Evolutionary conservation across 805 yeast genomes (phyloP).

Genomic region (Suhomyces sp.): DNA sequence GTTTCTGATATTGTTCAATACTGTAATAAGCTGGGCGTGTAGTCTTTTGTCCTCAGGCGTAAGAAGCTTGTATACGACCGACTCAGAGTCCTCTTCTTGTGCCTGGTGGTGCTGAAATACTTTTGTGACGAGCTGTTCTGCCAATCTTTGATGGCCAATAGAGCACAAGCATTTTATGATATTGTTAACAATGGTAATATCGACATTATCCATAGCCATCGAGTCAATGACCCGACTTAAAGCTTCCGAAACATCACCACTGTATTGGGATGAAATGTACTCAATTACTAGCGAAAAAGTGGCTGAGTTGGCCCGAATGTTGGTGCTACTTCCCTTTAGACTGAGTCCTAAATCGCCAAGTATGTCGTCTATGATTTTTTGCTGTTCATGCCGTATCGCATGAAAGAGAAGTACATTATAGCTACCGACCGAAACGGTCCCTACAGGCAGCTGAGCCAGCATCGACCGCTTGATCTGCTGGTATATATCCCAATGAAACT

Average conservation of each 20-base stretch:
- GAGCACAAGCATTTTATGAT: constrained; percentile 15
- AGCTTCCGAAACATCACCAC: background rate
- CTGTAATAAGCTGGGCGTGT: constrained; percentile 14
- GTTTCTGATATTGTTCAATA: constrained; percentile 14
- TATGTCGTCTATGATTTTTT: constrained; percentile 21
- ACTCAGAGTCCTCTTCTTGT: constrained; percentile 8
- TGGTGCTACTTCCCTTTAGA: background rate
- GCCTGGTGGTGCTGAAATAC: background rate
- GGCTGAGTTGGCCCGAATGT: constrained; percentile 13
- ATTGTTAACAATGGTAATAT: constrained; percentile 18
- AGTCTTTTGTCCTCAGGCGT: constrained; percentile 18
- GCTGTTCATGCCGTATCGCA: constrained; percentile 28
- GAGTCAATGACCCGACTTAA: background rate
- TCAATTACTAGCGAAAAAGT: constrained; percentile 18
- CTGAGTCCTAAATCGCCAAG: constrained; percentile 2
- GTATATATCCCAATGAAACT: constrained; percentile 22
- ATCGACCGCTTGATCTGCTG: constrained; percentile 13
- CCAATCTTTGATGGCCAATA: constrained; percentile 8
- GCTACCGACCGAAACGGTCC: constrained; percentile 14
- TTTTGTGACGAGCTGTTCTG: constrained; percentile 10
- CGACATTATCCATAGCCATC: constrained; percentile 7
- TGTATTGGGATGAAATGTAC: constrained; percentile 7
- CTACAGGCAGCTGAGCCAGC: constrained; percentile 5
- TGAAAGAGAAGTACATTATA: constrained; percentile 24
- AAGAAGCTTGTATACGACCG: constrained; percentile 18